Evolutionary conservation across 306 rosid genomes (phyloP).

Genomic region (Citrullus amarus): DNA sequence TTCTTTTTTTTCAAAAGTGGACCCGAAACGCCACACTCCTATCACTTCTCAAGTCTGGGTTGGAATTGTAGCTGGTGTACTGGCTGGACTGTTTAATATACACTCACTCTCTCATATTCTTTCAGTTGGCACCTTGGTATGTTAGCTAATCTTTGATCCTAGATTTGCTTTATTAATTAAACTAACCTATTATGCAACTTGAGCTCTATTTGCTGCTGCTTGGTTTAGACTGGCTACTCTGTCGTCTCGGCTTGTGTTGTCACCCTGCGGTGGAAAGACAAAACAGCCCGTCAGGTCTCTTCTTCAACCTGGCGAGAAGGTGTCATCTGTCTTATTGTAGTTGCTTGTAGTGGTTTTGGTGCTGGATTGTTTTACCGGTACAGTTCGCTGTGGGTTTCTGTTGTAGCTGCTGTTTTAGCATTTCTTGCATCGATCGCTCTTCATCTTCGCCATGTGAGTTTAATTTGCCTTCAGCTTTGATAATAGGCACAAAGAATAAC

Average conservation of each 20-base stretch:
- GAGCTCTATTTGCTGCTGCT: slow-evolving; percentile 4
- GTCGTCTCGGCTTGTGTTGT: slow-evolving; percentile 90
- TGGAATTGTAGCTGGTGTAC: slow-evolving; percentile 62
- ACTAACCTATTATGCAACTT: slow-evolving; percentile 17
- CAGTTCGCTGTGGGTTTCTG: slow-evolving; percentile 29
- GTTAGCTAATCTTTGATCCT: slow-evolving; percentile 11
- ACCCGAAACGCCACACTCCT: slow-evolving; percentile 69
- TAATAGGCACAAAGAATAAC: background rate
- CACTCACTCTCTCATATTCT: slow-evolving; percentile 73
- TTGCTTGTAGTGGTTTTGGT: slow-evolving; percentile 66
- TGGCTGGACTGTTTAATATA: slow-evolving; percentile 83
- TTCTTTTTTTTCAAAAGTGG: slow-evolving; percentile 60
- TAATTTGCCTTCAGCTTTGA: background rate
- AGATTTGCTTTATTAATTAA: background rate
- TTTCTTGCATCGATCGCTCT: slow-evolving; percentile 48
- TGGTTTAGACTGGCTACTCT: slow-evolving; percentile 93
- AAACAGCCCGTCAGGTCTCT: slow-evolving; percentile 33
- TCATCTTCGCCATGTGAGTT: slow-evolving; percentile 58
- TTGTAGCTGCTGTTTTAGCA: slow-evolving; percentile 37
- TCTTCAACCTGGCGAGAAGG: slow-evolving; percentile 65
- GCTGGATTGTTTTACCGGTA: slow-evolving; percentile 58
- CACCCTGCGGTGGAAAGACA: slow-evolving; percentile 78
- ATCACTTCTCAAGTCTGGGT: slow-evolving; percentile 88
- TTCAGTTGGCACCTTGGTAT: slow-evolving; percentile 95
- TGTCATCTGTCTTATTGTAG: slow-evolving; percentile 46